Evolutionary conservation across 169 alveolate genomes (phyloP).

Genomic region (Plasmodium coatneyi): DNA sequence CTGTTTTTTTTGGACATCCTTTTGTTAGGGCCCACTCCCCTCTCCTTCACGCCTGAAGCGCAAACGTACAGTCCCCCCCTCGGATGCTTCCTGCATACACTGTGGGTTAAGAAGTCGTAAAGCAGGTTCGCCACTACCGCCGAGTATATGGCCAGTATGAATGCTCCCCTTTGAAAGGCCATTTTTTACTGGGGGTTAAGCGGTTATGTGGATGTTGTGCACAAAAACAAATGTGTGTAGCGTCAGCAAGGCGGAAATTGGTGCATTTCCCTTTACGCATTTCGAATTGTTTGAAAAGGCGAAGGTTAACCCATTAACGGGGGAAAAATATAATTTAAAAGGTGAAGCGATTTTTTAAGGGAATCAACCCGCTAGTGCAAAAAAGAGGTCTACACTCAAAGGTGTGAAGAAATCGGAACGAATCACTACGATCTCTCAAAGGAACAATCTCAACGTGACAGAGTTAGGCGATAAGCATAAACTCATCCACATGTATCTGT

Average conservation of each 20-base stretch:
- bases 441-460: not conserved
- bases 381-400: not conserved
- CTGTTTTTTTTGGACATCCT: not conserved
- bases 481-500: not conserved
- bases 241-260: not conserved
- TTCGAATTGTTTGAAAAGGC: not conserved
- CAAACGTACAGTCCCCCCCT: not conserved
- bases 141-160: not conserved
- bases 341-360: not conserved
- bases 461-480: not conserved
- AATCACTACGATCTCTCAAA: not conserved
- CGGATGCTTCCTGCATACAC: not conserved
- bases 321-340: not conserved
- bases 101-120: slow-evolving; percentile 11
- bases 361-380: not conserved
- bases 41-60: not conserved
- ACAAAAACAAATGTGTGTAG: not conserved
- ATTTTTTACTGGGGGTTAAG: not conserved
- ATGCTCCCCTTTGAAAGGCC: slow-evolving; percentile 7
- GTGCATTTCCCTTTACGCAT: not conserved
- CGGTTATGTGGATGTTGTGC: not conserved
- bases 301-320: not conserved
- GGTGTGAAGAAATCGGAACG: not conserved
- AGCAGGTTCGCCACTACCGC: slow-evolving; percentile 18
- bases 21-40: not conserved